These are phyloP conservation scores for Potentilla sterilis DNA, from an alignment of 306 rosid genomes.

Conservation along the genomic window DNA sequence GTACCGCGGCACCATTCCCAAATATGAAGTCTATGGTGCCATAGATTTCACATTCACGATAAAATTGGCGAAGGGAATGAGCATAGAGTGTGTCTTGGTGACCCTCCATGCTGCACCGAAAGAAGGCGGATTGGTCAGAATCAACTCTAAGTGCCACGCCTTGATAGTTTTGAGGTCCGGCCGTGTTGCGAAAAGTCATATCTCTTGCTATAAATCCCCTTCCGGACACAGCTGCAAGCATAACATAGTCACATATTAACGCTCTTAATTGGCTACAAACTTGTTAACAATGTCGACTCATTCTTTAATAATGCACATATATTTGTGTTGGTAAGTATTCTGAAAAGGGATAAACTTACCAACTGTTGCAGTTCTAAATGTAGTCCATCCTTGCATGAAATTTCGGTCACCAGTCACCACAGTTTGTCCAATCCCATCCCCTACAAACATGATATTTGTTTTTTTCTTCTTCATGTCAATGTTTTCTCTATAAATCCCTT, in stretches of 20 bases:
- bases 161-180: conserved; percentile 66
- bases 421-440: conserved; percentile 86
- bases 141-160: conserved; percentile 84
- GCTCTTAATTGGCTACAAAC: not conserved
- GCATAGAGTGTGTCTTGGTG: conserved; percentile 85
- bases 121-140: conserved; percentile 84
- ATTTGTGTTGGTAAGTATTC: not conserved
- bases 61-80: conserved; percentile 74
- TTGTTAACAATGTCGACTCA: not conserved
- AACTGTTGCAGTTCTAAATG: conserved; percentile 88
- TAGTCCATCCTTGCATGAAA: conserved; percentile 98
- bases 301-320: not conserved
- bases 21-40: conserved; percentile 89
- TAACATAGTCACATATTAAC: not conserved
- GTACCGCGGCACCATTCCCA: conserved; percentile 79
- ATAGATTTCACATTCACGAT: conserved; percentile 66
- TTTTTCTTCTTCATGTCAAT: conserved; percentile 79
- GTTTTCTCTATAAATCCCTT: conserved; percentile 74
- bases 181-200: conserved; percentile 70
- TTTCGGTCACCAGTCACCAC: conserved; percentile 61
- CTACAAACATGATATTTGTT: conserved; percentile 75
- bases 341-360: conserved; percentile 44
- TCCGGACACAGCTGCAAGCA: conserved; percentile 64
- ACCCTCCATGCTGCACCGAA: conserved; percentile 75
- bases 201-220: conserved; percentile 74